Conservation (phyloP, 306 rosid species). For the Prunus campanulata region DNA sequence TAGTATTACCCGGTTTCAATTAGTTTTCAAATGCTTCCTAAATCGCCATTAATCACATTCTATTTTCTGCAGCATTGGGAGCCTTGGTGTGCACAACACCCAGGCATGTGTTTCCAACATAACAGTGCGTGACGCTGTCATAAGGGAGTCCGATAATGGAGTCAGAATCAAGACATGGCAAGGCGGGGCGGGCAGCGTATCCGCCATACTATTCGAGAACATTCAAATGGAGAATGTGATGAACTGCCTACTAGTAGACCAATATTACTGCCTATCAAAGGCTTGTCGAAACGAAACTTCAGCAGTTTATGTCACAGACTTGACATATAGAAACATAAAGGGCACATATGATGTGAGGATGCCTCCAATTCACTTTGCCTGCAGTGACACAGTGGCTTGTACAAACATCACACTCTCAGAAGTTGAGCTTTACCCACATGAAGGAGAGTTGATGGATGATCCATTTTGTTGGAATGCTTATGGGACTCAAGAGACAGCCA, state of each 20-base stretch:
- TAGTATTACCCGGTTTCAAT: neutral
- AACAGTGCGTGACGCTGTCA: slow-evolving; percentile 59
- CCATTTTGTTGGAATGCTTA: slow-evolving; percentile 98
- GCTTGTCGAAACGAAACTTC: slow-evolving; percentile 79
- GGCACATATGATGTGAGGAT: slow-evolving; percentile 86
- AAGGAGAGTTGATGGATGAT: slow-evolving; percentile 73
- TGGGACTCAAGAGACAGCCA: slow-evolving; percentile 69
- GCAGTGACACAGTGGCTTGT: slow-evolving; percentile 86
- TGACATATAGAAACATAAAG: slow-evolving; percentile 64
- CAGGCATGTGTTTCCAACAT: slow-evolving; percentile 89
- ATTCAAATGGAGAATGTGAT: slow-evolving; percentile 84
- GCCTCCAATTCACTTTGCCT: slow-evolving; percentile 92
- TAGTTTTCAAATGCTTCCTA: too few relatives aligned
- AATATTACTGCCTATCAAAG: slow-evolving; percentile 76
- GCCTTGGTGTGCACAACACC: slow-evolving; percentile 82
- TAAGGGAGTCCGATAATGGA: slow-evolving; percentile 86
- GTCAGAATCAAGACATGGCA: slow-evolving; percentile 96
- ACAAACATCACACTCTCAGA: slow-evolving; percentile 83
- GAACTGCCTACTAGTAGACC: slow-evolving; percentile 82
- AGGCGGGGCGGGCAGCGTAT: slow-evolving; percentile 84
- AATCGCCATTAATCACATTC: too few relatives aligned
- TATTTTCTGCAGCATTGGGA: slow-evolving; percentile 72
- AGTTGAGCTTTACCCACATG: slow-evolving; percentile 74
- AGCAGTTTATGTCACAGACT: slow-evolving; percentile 63
- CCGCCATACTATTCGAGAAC: slow-evolving; percentile 55